phyloP scores from a whole-genome alignment of 306 rosid species.

The Vigna radiata region DNA sequence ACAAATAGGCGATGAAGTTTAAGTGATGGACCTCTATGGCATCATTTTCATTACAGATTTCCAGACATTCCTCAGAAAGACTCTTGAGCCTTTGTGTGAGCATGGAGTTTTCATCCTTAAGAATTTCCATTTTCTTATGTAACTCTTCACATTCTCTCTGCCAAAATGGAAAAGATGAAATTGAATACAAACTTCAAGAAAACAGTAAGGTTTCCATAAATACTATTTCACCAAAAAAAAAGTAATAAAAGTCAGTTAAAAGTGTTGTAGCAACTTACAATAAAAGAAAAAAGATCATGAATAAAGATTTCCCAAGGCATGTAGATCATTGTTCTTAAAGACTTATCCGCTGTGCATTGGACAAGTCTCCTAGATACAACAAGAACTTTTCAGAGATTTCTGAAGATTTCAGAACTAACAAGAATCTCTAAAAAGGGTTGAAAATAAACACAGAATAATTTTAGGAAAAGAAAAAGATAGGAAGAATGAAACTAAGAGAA shows the following conservation, averaged over 20 bases:
- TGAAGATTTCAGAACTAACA: too few species aligned
- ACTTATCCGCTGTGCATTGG: too few species aligned
- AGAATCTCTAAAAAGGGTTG: too few species aligned
- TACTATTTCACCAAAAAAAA: slow-evolving; percentile 17
- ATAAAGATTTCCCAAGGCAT: too few species aligned
- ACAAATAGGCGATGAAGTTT: slow-evolving; percentile 31
- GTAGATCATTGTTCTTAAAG: too few species aligned
- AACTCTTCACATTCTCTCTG: slow-evolving; percentile 61
- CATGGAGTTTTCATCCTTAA: slow-evolving; percentile 40
- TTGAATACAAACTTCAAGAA: slow-evolving; percentile 8
- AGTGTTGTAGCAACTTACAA: too few species aligned
- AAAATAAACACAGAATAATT: too few species aligned
- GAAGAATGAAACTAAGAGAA: too few species aligned
- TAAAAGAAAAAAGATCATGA: too few species aligned
- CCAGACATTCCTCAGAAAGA: slow-evolving; percentile 53
- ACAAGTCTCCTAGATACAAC: too few species aligned
- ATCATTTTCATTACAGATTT: slow-evolving; percentile 46
- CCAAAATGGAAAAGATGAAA: slow-evolving; percentile 35
- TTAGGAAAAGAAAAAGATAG: too few species aligned
- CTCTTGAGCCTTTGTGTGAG: slow-evolving; percentile 40
- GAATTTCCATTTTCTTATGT: slow-evolving; percentile 27
- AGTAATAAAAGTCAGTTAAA: slow-evolving; percentile 2
- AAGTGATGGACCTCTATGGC: slow-evolving; percentile 53
- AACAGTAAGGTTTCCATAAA: not conserved
- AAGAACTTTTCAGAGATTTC: too few species aligned